Conservation (phyloP, 805 yeast genomes). For the Starmerella ratchasimensis region DNA sequence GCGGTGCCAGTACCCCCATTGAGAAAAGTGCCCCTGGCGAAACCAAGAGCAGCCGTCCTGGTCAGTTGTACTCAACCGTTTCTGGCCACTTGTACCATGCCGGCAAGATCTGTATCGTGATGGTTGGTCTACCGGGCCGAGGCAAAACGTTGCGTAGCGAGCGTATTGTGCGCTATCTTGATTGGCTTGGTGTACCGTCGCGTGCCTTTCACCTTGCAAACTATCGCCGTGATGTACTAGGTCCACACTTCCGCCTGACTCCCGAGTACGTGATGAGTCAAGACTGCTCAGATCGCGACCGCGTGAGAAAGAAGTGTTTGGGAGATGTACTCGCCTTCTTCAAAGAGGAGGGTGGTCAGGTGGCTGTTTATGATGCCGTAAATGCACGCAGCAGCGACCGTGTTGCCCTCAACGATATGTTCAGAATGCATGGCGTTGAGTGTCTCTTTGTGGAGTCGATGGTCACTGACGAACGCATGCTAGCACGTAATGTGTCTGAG, state of each 20-base stretch:
- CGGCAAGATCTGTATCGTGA: conserved; percentile 75
- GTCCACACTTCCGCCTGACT: conserved; percentile 39
- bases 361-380: conserved; percentile 91
- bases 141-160: conserved; percentile 92
- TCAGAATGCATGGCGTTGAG: conserved; percentile 50
- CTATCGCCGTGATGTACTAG: conserved; percentile 48
- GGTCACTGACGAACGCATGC: conserved; percentile 55
- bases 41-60: conserved; percentile 35
- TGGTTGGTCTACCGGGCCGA: conserved; percentile 89
- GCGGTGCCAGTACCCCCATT: too few relatives aligned
- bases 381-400: conserved; percentile 68
- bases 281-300: conserved; percentile 42
- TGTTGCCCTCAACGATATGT: conserved; percentile 34
- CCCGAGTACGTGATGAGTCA: conserved; percentile 46
- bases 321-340: conserved; percentile 55
- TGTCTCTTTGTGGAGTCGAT: conserved; percentile 79
- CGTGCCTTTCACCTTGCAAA: conserved; percentile 87
- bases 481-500: conserved; percentile 65
- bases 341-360: conserved; percentile 64
- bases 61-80: conserved; percentile 73
- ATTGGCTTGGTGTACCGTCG: conserved; percentile 94
- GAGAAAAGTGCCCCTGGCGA: too few relatives aligned
- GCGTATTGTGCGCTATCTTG: conserved; percentile 73
- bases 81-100: conserved; percentile 90
- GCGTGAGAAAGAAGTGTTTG: conserved; percentile 49